Percentiles rank a stretch among this genome's conserved stretches.
phyloP scores from a whole-genome alignment of 805 yeast species.

The Candida suzukii region DNA sequence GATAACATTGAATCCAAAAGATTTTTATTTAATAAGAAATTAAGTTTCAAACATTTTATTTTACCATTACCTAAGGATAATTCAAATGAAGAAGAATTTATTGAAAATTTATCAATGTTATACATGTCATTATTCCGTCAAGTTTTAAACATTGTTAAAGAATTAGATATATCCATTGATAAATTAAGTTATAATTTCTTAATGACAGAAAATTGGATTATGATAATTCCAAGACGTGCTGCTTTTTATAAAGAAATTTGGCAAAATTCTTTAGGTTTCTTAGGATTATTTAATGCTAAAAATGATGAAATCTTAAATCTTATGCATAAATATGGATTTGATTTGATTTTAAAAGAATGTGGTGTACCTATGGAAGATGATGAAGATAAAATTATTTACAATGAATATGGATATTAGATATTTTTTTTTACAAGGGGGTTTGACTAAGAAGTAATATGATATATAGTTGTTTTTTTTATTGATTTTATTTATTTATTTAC shows the following conservation, averaged over 20 bases:
- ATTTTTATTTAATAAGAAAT: conserved; percentile 53
- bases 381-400: conserved; percentile 41
- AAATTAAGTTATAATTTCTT: conserved; percentile 71
- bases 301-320: conserved; percentile 45
- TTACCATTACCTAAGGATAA: conserved; percentile 46
- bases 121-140: conserved; percentile 71
- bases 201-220: conserved; percentile 77
- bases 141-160: conserved; percentile 58
- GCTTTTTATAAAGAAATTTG: conserved; percentile 52
- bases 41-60: conserved; percentile 78
- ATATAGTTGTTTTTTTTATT: not conserved
- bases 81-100: conserved; percentile 33
- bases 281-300: conserved; percentile 76
- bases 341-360: conserved; percentile 48
- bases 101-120: conserved; percentile 56
- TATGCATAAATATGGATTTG: conserved; percentile 40
- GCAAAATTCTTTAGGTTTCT: conserved; percentile 72
- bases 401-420: conserved; percentile 53
- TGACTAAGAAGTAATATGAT: too few species aligned
- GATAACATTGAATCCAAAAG: conserved; percentile 30
- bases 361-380: conserved; percentile 55
- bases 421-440: too few species aligned
- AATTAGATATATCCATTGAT: conserved; percentile 29
- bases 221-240: conserved; percentile 73
- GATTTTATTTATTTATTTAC: not conserved